These are phyloP conservation scores for Malassezia pachydermatis DNA, from an alignment of 1,284 basidiomycete species.

Conservation along the genomic window DNA sequence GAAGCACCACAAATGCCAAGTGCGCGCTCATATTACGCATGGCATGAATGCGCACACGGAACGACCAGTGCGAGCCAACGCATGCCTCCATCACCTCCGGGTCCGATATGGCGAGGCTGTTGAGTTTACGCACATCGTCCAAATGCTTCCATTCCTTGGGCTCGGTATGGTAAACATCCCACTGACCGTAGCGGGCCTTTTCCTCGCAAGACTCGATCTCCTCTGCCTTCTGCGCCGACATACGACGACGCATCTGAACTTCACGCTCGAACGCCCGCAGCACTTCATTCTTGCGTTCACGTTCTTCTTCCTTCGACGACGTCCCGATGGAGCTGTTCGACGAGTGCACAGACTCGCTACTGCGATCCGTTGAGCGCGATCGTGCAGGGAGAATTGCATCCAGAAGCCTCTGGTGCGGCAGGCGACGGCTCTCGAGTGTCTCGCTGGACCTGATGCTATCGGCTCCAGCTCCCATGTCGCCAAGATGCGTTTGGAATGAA, in stretches of 20 bases:
- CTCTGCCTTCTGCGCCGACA: conserved; percentile 19
- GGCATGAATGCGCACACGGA: conserved; percentile 37
- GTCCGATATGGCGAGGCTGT: conserved; percentile 7
- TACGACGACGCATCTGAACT: conserved; percentile 15
- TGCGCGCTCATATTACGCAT: conserved; percentile 34
- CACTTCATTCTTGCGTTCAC: conserved; percentile 9
- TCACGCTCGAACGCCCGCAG: conserved; percentile 14
- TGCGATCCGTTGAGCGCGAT: too few relatives aligned
- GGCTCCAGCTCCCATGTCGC: too few relatives aligned
- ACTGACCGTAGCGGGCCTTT: conserved; percentile 27
- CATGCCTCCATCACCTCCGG: conserved; percentile 17
- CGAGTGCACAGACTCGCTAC: too few relatives aligned
- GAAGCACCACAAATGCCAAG: conserved; percentile 39
- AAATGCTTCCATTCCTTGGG: conserved; percentile 11
- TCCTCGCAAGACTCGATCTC: conserved; percentile 33
- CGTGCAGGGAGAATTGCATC: too few relatives aligned
- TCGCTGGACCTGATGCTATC: too few relatives aligned
- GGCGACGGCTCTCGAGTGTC: too few relatives aligned
- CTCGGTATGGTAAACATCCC: conserved; percentile 7
- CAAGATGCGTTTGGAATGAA: too few relatives aligned
- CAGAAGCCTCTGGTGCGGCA: too few relatives aligned
- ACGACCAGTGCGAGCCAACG: conserved; percentile 11
- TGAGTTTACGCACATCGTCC: conserved; percentile 19
- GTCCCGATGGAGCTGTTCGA: too few relatives aligned
- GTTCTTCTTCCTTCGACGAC: conserved; percentile 1